These are phyloP conservation scores for Termitomyces sp. DNA, from an alignment of 768 basidiomycete genomes.

Conservation along the genomic window DNA sequence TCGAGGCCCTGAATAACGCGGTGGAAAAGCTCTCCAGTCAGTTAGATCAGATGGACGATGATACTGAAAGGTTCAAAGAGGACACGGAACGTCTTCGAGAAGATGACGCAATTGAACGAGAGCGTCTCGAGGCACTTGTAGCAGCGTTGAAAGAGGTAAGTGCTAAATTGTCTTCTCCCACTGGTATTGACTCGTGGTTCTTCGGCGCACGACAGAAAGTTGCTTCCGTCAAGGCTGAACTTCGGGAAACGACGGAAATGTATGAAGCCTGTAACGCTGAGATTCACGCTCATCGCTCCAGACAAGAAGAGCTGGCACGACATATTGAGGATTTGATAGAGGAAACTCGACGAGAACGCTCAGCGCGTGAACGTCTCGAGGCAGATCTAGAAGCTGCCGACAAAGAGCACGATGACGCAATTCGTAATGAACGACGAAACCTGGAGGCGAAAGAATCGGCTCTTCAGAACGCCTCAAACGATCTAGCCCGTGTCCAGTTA, in stretches of 20 bases:
- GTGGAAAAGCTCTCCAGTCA: slow-evolving; percentile 78
- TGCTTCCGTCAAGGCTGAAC: slow-evolving; percentile 51
- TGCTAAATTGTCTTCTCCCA: slow-evolving; percentile 1
- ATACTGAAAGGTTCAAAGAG: slow-evolving; percentile 71
- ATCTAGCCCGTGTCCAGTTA: slow-evolving; percentile 56
- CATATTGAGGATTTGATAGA: slow-evolving; percentile 69
- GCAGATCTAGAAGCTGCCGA: slow-evolving; percentile 51
- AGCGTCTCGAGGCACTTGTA: slow-evolving; percentile 59
- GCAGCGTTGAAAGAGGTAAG: slow-evolving; percentile 77
- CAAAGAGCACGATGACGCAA: slow-evolving; percentile 55
- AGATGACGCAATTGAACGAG: slow-evolving; percentile 68
- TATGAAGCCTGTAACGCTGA: slow-evolving; percentile 63
- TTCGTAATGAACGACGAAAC: slow-evolving; percentile 54
- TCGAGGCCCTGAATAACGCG: slow-evolving; percentile 66
- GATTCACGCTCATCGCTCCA: slow-evolving; percentile 57
- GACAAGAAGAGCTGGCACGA: slow-evolving; percentile 72
- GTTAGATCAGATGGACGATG: slow-evolving; percentile 83
- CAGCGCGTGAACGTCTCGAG: slow-evolving; percentile 48
- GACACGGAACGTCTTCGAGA: slow-evolving; percentile 63
- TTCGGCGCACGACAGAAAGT: slow-evolving; percentile 55
- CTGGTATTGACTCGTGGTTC: background rate
- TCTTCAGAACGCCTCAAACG: slow-evolving; percentile 55
- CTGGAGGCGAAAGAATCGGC: slow-evolving; percentile 69
- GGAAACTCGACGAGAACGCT: slow-evolving; percentile 54
- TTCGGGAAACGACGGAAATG: slow-evolving; percentile 57